Conservation (phyloP, 345 rosid genomes). For the Pistacia integerrima region DNA sequence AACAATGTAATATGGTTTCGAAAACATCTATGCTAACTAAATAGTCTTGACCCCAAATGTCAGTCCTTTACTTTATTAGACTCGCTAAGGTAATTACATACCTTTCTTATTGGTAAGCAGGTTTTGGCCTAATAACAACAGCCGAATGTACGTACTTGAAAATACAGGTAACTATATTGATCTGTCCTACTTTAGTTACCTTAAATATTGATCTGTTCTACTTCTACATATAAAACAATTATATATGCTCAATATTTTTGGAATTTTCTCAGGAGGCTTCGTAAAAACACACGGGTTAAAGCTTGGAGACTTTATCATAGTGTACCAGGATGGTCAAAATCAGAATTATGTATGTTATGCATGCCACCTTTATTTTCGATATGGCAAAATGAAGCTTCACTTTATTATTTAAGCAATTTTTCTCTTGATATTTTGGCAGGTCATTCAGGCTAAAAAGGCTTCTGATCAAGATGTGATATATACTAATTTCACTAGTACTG, state of each 20-base stretch:
- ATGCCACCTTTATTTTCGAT: not conserved
- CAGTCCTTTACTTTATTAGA: not conserved
- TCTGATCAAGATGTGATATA: slow-evolving; percentile 57
- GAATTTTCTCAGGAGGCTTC: slow-evolving; percentile 65
- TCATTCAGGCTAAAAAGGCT: slow-evolving; percentile 86
- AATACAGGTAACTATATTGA: slow-evolving; percentile 64
- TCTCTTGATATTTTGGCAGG: slow-evolving; percentile 39
- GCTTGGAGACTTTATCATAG: slow-evolving; percentile 78
- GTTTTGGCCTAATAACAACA: slow-evolving; percentile 98
- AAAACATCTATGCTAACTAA: not conserved
- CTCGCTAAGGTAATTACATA: no score
- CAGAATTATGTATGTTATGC: slow-evolving; percentile 62
- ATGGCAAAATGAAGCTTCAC: not conserved
- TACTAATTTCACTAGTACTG: slow-evolving; percentile 45
- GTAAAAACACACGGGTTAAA: slow-evolving; percentile 79
- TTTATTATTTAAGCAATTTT: not conserved
- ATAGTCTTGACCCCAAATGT: not conserved
- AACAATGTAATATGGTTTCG: not conserved
- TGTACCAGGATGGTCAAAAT: slow-evolving; percentile 63
- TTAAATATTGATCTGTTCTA: not conserved
- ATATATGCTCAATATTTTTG: not conserved
- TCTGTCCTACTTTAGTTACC: not conserved
- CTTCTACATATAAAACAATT: not conserved
- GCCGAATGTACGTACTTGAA: slow-evolving; percentile 96
- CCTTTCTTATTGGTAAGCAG: slow-evolving; percentile 42